These are phyloP conservation scores for Oryza australiensis DNA, from an alignment of 176 grass and related monocot species.

Conservation along the genomic window DNA sequence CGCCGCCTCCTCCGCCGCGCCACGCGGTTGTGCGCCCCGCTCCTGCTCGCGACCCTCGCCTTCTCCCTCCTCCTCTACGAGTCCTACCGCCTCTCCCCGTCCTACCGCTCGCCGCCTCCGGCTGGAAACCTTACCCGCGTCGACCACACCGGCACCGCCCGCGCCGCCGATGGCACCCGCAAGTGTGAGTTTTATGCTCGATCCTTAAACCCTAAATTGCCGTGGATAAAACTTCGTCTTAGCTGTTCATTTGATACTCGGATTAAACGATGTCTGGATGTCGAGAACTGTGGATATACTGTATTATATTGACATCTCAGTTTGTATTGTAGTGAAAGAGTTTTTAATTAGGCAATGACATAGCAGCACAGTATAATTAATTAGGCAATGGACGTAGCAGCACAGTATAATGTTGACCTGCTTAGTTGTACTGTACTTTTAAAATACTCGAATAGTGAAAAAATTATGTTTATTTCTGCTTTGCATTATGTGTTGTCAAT, in stretches of 20 bases:
- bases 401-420: conserved; percentile 5
- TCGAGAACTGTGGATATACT: neutral
- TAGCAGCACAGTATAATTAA: neutral
- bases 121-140: conserved; percentile 39
- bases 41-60: conserved; percentile 52
- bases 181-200: conserved; percentile 49
- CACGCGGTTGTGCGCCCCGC: conserved; percentile 37
- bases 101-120: neutral
- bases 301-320: conserved; percentile 27
- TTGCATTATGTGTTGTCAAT: neutral
- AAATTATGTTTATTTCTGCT: neutral
- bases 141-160: conserved; percentile 30
- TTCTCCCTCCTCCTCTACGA: conserved; percentile 62
- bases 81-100: conserved; percentile 38
- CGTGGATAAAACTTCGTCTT: conserved; percentile 16
- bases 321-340: neutral
- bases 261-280: neutral
- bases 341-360: neutral
- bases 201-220: conserved; percentile 34
- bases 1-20: conserved; percentile 40
- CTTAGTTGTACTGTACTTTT: conserved; percentile 16
- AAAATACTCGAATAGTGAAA: conserved; percentile 8
- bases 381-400: neutral
- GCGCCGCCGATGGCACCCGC: conserved; percentile 53
- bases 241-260: conserved; percentile 5